Base-by-base conservation (phyloP, 495 filamentous ascomycete genomes). In the Aspergillus affinis region DNA sequence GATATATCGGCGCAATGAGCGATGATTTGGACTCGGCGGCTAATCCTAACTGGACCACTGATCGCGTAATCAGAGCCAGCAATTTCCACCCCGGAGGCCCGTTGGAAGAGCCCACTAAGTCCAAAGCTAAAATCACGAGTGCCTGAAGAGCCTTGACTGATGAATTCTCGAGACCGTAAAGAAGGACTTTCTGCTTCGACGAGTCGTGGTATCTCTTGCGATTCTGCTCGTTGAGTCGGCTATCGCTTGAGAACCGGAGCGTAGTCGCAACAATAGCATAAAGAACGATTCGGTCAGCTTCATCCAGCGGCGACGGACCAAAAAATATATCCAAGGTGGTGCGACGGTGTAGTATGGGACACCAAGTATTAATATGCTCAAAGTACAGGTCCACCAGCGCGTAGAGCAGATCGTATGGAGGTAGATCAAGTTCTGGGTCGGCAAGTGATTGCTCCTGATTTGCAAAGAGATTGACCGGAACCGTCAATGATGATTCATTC, bases 281-380 rank as follows among this genome's bases (percentile, higher is more conserved):
- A 19, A 96, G 76, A 18, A 96, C 76, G 60, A 94, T 89, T 48
- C 90, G 84, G 66, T 96, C 91, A 23, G 85, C 84, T 68, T 93
- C 90, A 19, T 92, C 88, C 5, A 92, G 78, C 15, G 86, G 82
- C 0, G 88, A 85, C 6, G 87, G 75, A 0, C 89, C 89, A 65
- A 96, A 96, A n/a, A 96, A 81, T 7, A 87, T 84, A 65, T 95
- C 90, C 8, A 95, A 70, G 0, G 90, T 92, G 1, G 88, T 85
- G 61, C 88, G 84, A 3, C 90, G 85, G 71, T 96, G 90, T 18
- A 96, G 78, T 20, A 96, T 93, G 0, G 92, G 92, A 73, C 90
- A 95, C 88, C 90, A 95, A 0, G 90, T 89, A 68, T 95, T 93
- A 69, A 96, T 85, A 61, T 94, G 89, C 63, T 93, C 90, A 71